Evolutionary conservation across 345 rosid species (phyloP).

Genomic region (Iberis pinnata): DNA sequence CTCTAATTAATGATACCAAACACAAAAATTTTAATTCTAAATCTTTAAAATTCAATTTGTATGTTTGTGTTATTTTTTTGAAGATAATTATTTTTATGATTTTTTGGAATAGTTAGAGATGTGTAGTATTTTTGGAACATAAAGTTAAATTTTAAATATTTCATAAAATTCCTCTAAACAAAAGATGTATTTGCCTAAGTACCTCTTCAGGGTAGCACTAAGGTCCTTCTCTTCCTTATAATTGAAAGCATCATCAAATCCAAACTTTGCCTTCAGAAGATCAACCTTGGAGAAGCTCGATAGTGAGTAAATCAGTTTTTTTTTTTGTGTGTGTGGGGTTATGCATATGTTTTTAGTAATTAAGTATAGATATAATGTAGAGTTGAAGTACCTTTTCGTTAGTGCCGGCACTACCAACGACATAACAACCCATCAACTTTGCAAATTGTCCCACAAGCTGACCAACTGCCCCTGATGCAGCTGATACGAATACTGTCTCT

Average conservation of each 20-base stretch:
- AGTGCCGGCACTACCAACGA: conserved; percentile 68
- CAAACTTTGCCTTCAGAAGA: conserved; percentile 48
- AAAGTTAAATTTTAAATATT: not conserved
- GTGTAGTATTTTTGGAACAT: too few relatives aligned
- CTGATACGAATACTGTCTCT: conserved; percentile 57
- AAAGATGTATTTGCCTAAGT: too few relatives aligned
- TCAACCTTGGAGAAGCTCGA: conserved; percentile 45
- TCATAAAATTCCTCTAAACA: too few relatives aligned
- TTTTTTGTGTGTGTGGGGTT: too few relatives aligned
- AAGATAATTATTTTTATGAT: too few relatives aligned
- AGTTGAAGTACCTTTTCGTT: conserved; percentile 38
- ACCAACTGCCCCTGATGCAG: conserved; percentile 71
- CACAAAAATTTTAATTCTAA: too few relatives aligned
- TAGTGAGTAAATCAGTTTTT: too few relatives aligned
- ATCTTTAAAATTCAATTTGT: too few relatives aligned
- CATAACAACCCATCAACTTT: conserved; percentile 61
- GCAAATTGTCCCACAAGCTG: conserved; percentile 80
- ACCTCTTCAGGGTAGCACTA: conserved; percentile 60
- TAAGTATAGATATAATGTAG: not conserved
- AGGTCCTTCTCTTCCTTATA: conserved; percentile 55
- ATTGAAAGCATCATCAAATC: conserved; percentile 73
- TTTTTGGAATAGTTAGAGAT: too few relatives aligned
- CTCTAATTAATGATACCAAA: too few relatives aligned
- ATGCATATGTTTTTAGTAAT: not conserved
- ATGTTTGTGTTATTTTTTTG: too few relatives aligned